These are phyloP conservation scores for Babesia divergens DNA, from an alignment of 169 alveolate species.

Conservation along the genomic window DNA sequence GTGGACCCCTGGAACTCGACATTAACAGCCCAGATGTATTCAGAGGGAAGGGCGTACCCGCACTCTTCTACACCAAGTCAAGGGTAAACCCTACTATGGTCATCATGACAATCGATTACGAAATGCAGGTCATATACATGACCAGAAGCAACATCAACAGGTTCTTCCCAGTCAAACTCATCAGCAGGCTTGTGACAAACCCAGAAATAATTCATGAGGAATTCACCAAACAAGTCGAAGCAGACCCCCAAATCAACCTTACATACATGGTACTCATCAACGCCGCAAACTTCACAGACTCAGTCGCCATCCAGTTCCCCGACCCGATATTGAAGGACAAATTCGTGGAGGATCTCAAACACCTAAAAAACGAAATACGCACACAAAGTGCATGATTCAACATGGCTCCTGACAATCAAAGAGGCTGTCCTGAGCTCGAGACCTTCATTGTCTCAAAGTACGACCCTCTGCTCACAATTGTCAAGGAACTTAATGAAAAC, in stretches of 20 bases:
- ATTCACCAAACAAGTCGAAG: conserved; percentile 28
- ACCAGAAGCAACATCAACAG: conserved; percentile 44
- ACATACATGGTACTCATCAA: conserved; percentile 32
- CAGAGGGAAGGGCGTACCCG: conserved; percentile 43
- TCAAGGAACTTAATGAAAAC: conserved; percentile 84
- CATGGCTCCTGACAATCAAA: conserved; percentile 13
- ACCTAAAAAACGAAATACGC: conserved; percentile 33
- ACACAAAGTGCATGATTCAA: conserved; percentile 1
- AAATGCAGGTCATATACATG: conserved; percentile 55
- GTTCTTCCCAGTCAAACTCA: conserved; percentile 65
- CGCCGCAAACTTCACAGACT: conserved; percentile 61
- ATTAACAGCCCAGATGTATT: neutral
- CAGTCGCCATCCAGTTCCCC: conserved; percentile 64
- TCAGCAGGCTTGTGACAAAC: conserved; percentile 39
- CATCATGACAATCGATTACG: conserved; percentile 34
- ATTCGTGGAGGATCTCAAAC: conserved; percentile 21
- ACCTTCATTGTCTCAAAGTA: conserved; percentile 83
- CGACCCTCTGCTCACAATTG: conserved; percentile 87
- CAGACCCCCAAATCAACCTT: conserved; percentile 5
- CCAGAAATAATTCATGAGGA: conserved; percentile 41
- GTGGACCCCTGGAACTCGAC: neutral
- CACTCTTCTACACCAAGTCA: conserved; percentile 58
- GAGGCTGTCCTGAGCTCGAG: conserved; percentile 45
- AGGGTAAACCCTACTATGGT: conserved; percentile 48
- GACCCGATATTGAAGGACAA: conserved; percentile 24